Percentiles rank a stretch among this genome's conserved stretches.
These are phyloP conservation scores for Bremia lactucae DNA, from an alignment of 352 stramenopile species.

Conservation along the genomic window DNA sequence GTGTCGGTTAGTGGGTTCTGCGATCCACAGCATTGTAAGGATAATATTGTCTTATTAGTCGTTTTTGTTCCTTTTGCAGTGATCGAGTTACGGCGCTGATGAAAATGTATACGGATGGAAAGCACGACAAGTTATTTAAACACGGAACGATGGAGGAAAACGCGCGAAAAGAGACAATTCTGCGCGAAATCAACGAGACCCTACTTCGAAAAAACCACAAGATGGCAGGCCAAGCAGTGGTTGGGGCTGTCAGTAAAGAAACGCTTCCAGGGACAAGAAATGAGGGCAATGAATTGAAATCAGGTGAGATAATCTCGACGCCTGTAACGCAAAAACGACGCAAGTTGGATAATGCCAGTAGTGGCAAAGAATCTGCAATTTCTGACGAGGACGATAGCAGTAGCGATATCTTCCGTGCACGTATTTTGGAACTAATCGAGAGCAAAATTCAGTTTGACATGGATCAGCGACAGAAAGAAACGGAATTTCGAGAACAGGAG, in stretches of 20 bases:
- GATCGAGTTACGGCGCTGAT: constrained; percentile 68
- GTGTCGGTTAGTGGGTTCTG: constrained; percentile 44
- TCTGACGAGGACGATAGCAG: constrained; percentile 10
- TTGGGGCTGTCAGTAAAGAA: constrained; percentile 14
- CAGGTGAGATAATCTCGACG: not conserved
- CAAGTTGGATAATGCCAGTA: constrained; percentile 13
- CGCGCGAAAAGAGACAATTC: constrained; percentile 47
- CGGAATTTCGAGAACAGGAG: constrained; percentile 66
- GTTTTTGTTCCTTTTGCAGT: constrained; percentile 17
- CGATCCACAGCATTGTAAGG: too few species aligned
- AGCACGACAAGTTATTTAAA: constrained; percentile 81
- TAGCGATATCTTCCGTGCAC: constrained; percentile 42
- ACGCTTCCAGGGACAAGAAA: constrained; percentile 8
- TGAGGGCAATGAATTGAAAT: constrained; percentile 1
- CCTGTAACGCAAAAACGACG: constrained; percentile 14
- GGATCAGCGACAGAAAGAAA: constrained; percentile 66
- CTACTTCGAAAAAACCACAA: constrained; percentile 45
- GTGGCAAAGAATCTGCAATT: not conserved
- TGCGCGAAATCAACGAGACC: constrained; percentile 45
- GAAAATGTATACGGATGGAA: constrained; percentile 68
- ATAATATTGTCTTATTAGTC: too few species aligned
- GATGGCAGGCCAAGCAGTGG: constrained; percentile 13
- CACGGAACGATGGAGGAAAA: constrained; percentile 63
- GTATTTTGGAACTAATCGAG: constrained; percentile 64
- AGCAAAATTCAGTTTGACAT: constrained; percentile 80